Evolutionary conservation across 768 basidiomycete species (phyloP).

Genomic region (Podaxis sp.): DNA sequence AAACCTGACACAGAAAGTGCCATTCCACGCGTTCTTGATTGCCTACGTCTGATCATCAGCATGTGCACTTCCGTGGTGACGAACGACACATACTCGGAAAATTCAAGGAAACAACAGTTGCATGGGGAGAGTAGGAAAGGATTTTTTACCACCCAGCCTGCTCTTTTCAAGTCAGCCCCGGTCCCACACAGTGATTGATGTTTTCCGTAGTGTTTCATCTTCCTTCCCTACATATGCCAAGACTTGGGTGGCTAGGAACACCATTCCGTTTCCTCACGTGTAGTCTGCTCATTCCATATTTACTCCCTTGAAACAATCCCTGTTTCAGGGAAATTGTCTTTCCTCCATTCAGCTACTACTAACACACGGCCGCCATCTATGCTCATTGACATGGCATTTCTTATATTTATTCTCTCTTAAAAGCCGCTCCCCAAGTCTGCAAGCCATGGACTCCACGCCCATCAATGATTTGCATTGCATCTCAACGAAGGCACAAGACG

Average conservation of each 20-base stretch:
- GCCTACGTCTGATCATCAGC: neutral
- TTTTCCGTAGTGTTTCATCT: conserved; percentile 1
- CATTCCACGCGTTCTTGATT: neutral
- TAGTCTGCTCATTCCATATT: neutral
- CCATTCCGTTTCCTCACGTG: neutral
- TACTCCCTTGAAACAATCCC: conserved; percentile 1
- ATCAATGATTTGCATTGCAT: neutral
- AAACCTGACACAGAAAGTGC: conserved; percentile 5
- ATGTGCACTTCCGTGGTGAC: neutral
- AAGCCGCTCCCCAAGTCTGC: neutral
- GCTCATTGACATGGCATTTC: neutral
- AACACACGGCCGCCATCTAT: neutral
- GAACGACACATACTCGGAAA: neutral
- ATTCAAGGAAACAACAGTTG: neutral
- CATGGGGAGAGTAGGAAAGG: neutral
- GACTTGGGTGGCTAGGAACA: neutral
- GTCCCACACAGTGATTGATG: neutral
- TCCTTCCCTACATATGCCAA: neutral
- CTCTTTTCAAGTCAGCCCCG: neutral
- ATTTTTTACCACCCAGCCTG: neutral
- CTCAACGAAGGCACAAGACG: neutral
- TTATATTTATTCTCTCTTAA: neutral
- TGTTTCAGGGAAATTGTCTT: neutral
- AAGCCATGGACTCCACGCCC: neutral
- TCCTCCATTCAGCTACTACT: neutral